A percentile compares a stretch with the other conserved stretches of the same genome.
These are phyloP conservation scores for Vitis rupestris DNA, from an alignment of 164 flowering plant species.

Conservation along the genomic window DNA sequence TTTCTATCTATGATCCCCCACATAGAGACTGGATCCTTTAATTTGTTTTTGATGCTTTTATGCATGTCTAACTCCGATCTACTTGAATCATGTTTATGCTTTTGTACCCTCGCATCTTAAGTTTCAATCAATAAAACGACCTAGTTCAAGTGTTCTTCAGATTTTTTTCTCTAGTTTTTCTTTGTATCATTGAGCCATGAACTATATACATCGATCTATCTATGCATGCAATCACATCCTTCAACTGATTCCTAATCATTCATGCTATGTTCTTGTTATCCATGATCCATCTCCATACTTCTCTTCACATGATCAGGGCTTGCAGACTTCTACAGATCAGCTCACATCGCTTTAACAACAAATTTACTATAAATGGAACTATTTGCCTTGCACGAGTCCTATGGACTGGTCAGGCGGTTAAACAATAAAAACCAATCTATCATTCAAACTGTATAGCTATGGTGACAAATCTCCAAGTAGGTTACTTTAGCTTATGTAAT, in stretches of 20 bases:
- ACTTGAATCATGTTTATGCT: not conserved
- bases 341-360: too few species aligned
- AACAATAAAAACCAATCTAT: too few species aligned
- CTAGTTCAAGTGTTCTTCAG: not conserved
- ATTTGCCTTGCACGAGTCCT: too few species aligned
- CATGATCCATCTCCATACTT: not conserved
- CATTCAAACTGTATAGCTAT: too few species aligned
- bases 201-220: not conserved
- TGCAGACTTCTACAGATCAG: not conserved
- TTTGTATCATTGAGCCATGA: not conserved
- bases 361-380: too few species aligned
- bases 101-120: not conserved
- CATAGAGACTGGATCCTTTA: not conserved
- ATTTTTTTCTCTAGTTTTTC: not conserved
- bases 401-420: too few species aligned
- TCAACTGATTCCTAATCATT: not conserved
- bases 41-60: not conserved
- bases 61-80: slow-evolving; percentile 1
- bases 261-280: not conserved
- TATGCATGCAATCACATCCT: not conserved
- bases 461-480: too few species aligned
- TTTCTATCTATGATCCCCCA: not conserved
- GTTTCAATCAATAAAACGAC: not conserved
- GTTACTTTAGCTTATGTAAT: too few species aligned
- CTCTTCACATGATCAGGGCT: not conserved